Base-by-base conservation (phyloP, 306 rosid species). In the Prunus campanulata region DNA sequence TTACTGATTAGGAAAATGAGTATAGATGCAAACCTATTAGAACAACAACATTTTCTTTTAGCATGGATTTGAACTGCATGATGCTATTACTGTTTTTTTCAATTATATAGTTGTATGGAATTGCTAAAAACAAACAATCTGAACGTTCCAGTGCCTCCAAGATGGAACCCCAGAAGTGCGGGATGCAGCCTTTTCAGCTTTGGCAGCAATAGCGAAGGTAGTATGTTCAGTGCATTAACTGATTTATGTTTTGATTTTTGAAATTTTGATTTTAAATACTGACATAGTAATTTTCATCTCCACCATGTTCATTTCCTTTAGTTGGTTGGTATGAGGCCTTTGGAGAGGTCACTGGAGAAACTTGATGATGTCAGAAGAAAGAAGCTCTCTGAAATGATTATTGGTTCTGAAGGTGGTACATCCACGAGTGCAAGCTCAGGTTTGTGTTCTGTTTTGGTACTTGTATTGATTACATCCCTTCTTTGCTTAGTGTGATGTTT, bases 161-260 rank as follows among this genome's bases (percentile, higher is more conserved):
- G 99, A 96, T 66, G 93, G 97, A 68, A 96, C 98, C 68, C 99
- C 98, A 16, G 99, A 96, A 0, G 99, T 96, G 81, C 91, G 99
- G 88, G 99, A 96, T 83, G 98, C 99, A 29, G 91, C 99, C 67
- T 96, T 96, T 91, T 93, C 93, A 65, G 96, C 87, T 74, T 80
- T 96, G 83, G 90, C 98, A 12, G 98, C 93, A 74, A 81, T 91
- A 82, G 99, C 98, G n/a, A 96, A 96, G 98, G 99, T 93, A 82
- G 51, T 65, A 56, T 16, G 80, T 74, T 56, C 20, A 51, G 44
- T 74, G 10, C 55, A 9, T 49, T 12, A 54, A 44, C n/a, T 44
- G 61, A n/a, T 55, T 6, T 44, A 11, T 62, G 62, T 20, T 54
- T 46, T 75, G 59, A 35, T 32, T 63, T 56, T 39, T 30, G 19